These are phyloP conservation scores for Cryphonectria parasitica DNA, from an alignment of 2,329 filamentous ascomycete genomes.

Conservation along the genomic window DNA sequence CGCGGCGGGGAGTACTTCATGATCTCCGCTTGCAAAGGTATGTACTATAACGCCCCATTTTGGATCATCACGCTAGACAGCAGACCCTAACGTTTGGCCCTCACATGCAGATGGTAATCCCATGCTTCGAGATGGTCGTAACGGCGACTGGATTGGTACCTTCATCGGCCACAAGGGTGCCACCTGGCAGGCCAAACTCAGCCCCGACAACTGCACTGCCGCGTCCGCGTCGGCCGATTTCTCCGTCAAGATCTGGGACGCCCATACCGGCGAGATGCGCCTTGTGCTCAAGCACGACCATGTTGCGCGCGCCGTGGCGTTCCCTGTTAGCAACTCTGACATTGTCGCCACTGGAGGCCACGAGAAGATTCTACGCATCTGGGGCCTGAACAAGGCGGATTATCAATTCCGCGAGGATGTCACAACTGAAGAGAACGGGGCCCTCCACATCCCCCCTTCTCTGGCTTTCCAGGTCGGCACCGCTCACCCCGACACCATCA, in stretches of 20 bases:
- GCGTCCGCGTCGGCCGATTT: constrained; percentile 97
- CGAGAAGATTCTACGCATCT: constrained; percentile 96
- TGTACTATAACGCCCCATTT: constrained; percentile 13
- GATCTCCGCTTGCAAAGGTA: constrained; percentile 91
- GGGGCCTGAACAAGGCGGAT: constrained; percentile 66
- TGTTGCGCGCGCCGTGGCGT: constrained; percentile 92
- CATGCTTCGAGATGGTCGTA: constrained; percentile 95
- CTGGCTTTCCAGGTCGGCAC: constrained; percentile 84
- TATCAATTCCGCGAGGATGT: constrained; percentile 58
- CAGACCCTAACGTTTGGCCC: constrained; percentile 6
- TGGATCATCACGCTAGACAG: neutral
- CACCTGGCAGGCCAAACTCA: constrained; percentile 93
- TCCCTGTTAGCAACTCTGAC: constrained; percentile 79
- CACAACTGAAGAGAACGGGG: constrained; percentile 37
- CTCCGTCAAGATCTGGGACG: constrained; percentile 96
- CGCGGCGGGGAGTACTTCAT: constrained; percentile 87
- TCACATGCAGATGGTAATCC: constrained; percentile 81
- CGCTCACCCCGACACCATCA: constrained; percentile 87
- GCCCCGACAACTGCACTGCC: constrained; percentile 82
- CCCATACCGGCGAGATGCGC: constrained; percentile 86
- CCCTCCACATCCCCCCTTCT: constrained; percentile 58
- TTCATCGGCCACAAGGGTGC: constrained; percentile 98
- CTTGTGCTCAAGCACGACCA: constrained; percentile 89
- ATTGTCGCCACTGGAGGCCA: constrained; percentile 91
- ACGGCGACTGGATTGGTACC: constrained; percentile 96